A percentile compares a stretch with the other conserved stretches of the same genome.
Conservation (phyloP, 2,329 filamentous ascomycete genomes). For the Trichophyton schoenleinii region DNA sequence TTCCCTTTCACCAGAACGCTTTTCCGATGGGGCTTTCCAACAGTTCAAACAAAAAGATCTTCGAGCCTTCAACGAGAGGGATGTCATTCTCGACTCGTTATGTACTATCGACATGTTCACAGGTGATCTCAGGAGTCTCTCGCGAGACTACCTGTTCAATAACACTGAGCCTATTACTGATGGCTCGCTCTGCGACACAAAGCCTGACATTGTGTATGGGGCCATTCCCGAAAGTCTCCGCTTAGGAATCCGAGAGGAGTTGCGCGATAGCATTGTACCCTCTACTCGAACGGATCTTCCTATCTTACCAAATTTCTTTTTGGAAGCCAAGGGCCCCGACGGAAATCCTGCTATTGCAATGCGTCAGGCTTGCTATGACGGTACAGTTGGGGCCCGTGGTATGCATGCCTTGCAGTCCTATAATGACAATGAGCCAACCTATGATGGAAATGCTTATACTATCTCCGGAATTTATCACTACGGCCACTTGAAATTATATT, state of each 20-base stretch:
- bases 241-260: slow-evolving; percentile 17
- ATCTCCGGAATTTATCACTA: slow-evolving; percentile 19
- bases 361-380: slow-evolving; percentile 29
- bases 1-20: no score
- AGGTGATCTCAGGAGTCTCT: slow-evolving; percentile 6
- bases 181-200: slow-evolving; percentile 17
- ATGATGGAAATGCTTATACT: slow-evolving; percentile 30
- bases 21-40: no score
- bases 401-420: slow-evolving; percentile 31
- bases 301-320: slow-evolving; percentile 32
- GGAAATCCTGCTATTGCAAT: slow-evolving; percentile 20
- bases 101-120: no score
- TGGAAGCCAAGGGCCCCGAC: slow-evolving; percentile 29
- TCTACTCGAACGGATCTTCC: slow-evolving; percentile 21
- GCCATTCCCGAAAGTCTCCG: slow-evolving; percentile 19
- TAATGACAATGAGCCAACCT: slow-evolving; percentile 19
- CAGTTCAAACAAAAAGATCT: no score
- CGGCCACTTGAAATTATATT: slow-evolving; percentile 8
- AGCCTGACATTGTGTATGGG: slow-evolving; percentile 24
- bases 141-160: slow-evolving; percentile 20
- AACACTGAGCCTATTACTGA: slow-evolving; percentile 29
- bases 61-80: no score
- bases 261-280: slow-evolving; percentile 19
- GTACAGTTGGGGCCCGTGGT: slow-evolving; percentile 27
- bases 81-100: no score